phyloP scores from a whole-genome alignment of 1,139 yeast species.

The Nakaseomyces nivariensis region DNA sequence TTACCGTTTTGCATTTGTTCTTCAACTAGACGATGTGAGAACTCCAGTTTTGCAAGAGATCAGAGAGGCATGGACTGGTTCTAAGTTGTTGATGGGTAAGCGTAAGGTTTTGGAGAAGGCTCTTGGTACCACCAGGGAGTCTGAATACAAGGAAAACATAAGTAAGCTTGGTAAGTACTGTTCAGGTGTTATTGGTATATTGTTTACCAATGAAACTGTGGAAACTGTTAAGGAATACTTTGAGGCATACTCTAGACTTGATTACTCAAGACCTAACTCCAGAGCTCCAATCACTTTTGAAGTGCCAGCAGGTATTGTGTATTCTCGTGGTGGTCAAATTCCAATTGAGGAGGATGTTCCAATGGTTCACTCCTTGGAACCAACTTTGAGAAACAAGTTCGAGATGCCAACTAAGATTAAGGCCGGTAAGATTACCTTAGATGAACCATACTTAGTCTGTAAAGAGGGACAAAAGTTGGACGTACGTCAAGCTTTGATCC shows the following conservation, averaged over 20 bases:
- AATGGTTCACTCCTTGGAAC: constrained; percentile 91
- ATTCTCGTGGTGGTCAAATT: constrained; percentile 91
- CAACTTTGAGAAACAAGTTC: constrained; percentile 75
- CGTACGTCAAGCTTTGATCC: constrained; percentile 82
- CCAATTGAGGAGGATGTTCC: constrained; percentile 90
- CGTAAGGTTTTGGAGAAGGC: constrained; percentile 90
- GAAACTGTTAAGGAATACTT: constrained; percentile 81
- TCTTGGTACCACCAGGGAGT: constrained; percentile 75
- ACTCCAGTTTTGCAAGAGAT: constrained; percentile 92
- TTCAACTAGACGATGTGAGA: constrained; percentile 84
- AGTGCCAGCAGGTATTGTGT: constrained; percentile 82
- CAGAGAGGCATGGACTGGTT: constrained; percentile 85
- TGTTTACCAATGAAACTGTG: constrained; percentile 80
- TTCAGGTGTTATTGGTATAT: constrained; percentile 73
- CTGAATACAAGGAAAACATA: constrained; percentile 81
- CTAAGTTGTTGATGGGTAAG: constrained; percentile 81
- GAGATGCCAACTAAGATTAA: constrained; percentile 89
- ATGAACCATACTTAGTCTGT: constrained; percentile 73
- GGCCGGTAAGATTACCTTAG: constrained; percentile 73
- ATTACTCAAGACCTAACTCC: constrained; percentile 84
- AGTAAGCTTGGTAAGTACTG: constrained; percentile 51
- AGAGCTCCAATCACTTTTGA: constrained; percentile 73
- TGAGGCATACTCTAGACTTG: constrained; percentile 63
- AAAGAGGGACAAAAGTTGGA: constrained; percentile 70
- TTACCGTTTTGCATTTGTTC: constrained; percentile 72